Conservation (phyloP, 352 stramenopile genomes). For the Globisporangium parvum region DNA sequence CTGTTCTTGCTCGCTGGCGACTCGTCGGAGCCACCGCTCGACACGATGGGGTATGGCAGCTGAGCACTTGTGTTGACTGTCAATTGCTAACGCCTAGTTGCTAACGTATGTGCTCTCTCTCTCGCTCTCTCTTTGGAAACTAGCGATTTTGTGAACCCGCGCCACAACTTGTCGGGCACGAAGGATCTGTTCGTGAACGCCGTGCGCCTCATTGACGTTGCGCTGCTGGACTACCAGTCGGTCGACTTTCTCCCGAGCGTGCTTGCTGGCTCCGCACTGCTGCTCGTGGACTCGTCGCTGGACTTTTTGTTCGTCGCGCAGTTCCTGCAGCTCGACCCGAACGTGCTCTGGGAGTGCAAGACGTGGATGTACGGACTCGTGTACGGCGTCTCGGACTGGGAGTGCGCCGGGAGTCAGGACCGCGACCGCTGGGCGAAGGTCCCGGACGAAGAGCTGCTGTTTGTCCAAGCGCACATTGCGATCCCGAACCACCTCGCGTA, state of each 20-base stretch:
- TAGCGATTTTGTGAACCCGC: conserved; percentile 63
- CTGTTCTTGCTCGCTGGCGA: conserved; percentile 70
- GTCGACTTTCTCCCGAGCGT: conserved; percentile 74
- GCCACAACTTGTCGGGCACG: conserved; percentile 48
- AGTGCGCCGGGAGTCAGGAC: conserved; percentile 35
- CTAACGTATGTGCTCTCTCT: conserved; percentile 2
- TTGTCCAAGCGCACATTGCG: conserved; percentile 59
- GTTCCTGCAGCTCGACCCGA: conserved; percentile 73
- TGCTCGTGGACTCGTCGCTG: conserved; percentile 59
- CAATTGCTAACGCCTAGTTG: background rate
- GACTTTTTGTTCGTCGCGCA: conserved; percentile 79
- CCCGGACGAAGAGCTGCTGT: conserved; percentile 60
- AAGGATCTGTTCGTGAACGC: conserved; percentile 70
- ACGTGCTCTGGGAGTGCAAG: conserved; percentile 78
- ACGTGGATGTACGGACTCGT: conserved; percentile 64
- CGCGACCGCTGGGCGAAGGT: conserved; percentile 67
- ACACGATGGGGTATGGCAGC: conserved; percentile 51
- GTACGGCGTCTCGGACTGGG: conserved; percentile 45
- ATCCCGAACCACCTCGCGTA: conserved; percentile 59
- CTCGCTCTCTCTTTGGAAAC: background rate
- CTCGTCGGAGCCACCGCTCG: conserved; percentile 52
- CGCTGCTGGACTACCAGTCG: conserved; percentile 71
- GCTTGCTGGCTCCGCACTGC: conserved; percentile 59
- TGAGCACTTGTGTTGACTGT: background rate
- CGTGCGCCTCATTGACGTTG: conserved; percentile 64